Conservation (phyloP, 345 rosid genomes). For the Citrus maxima region DNA sequence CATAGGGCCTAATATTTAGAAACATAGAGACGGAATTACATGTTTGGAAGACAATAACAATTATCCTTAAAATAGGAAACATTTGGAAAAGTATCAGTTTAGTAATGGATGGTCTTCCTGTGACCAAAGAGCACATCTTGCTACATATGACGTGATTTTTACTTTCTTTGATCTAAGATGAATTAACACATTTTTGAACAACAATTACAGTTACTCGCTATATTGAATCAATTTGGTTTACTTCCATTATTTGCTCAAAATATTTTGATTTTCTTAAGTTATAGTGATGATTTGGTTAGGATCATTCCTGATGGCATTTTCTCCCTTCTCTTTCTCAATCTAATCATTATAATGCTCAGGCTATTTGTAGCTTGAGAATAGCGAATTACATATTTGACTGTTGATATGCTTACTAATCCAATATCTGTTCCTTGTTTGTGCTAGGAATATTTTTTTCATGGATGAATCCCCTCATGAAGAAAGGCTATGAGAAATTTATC, state of each 20-base stretch:
- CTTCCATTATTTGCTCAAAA: not conserved
- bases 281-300: conserved; percentile 7
- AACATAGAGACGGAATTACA: conserved; percentile 1
- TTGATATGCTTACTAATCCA: conserved; percentile 12
- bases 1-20: not conserved
- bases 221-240: not conserved
- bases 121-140: conserved; percentile 2
- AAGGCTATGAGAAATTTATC: conserved; percentile 81
- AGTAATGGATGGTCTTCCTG: not conserved
- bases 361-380: not conserved
- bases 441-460: conserved; percentile 69
- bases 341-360: not conserved
- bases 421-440: not conserved
- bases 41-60: not conserved
- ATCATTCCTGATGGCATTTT: not conserved
- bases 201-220: not conserved
- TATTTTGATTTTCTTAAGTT: not conserved
- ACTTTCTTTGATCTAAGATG: not conserved
- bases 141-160: not conserved
- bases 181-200: not conserved
- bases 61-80: conserved; percentile 1
- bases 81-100: not conserved
- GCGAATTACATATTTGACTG: not conserved
- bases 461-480: conserved; percentile 88
- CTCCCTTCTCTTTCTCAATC: not conserved